phyloP scores from a whole-genome alignment of 2,329 filamentous ascomycete species.

The Septoria petroselini region DNA sequence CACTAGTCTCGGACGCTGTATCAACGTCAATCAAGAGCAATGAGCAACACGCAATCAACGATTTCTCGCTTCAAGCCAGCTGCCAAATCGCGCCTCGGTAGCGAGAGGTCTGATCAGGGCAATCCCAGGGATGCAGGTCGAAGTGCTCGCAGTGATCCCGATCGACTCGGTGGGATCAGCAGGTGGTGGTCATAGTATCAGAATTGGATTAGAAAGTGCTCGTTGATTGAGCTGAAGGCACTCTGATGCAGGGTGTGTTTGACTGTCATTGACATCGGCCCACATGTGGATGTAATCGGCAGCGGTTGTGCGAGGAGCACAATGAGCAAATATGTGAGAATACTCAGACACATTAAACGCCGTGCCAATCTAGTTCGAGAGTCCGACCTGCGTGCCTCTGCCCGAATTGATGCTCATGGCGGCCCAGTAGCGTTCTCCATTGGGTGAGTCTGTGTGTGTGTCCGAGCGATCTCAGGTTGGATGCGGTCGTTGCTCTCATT shows the following conservation, averaged over 20 bases:
- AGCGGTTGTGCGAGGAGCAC: conserved; percentile 52
- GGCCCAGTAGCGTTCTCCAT: conserved; percentile 56
- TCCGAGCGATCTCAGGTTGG: conserved; percentile 55
- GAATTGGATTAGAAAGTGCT: too few relatives aligned
- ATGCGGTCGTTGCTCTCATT: conserved; percentile 54
- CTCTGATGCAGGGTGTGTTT: conserved; percentile 48
- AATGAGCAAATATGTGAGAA: conserved; percentile 52
- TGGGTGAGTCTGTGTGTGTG: conserved; percentile 57
- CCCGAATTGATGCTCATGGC: conserved; percentile 45
- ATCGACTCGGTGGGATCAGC: conserved; percentile 35
- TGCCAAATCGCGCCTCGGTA: neutral
- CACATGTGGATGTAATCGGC: conserved; percentile 54
- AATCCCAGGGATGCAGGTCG: conserved; percentile 43
- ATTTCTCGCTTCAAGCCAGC: neutral
- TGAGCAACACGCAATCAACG: too few relatives aligned
- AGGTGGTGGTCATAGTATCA: too few relatives aligned
- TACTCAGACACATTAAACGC: conserved; percentile 50
- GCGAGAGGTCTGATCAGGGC: conserved; percentile 33
- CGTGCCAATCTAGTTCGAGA: conserved; percentile 57
- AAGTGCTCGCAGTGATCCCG: conserved; percentile 40
- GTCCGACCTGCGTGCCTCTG: conserved; percentile 53
- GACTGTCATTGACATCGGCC: conserved; percentile 46
- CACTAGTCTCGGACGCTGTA: conserved; percentile 4
- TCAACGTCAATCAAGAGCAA: neutral
- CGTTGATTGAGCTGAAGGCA: conserved; percentile 42